A percentile compares a stretch with the other conserved stretches of the same genome.
Evolutionary conservation across 192 early-diverging fungal species (phyloP).

Genomic region (Backusella australiensis): DNA sequence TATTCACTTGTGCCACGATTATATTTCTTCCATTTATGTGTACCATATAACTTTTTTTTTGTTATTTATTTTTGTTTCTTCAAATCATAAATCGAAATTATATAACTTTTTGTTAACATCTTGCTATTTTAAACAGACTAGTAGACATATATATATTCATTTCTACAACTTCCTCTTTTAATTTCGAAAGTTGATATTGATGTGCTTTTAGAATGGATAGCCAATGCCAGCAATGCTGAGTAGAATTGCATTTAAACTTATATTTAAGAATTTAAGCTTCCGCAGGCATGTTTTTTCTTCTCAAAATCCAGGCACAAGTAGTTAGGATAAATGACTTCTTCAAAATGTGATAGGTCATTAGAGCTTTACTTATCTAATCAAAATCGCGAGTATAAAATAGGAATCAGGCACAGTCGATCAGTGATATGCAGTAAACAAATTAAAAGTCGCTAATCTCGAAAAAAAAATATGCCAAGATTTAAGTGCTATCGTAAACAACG

Average conservation of each 20-base stretch:
- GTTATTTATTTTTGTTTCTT: not conserved
- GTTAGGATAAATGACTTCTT: not conserved
- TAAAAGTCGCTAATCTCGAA: not conserved
- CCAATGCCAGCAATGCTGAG: not conserved
- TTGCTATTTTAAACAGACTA: not conserved
- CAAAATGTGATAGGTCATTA: not conserved
- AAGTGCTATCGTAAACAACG: not conserved
- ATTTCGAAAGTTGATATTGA: not conserved
- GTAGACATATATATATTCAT: not conserved
- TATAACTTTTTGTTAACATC: not conserved
- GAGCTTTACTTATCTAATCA: not conserved
- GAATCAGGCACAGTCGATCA: not conserved
- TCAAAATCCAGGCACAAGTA: not conserved
- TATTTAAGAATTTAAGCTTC: not conserved
- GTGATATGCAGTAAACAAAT: not conserved
- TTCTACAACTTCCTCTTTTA: not conserved
- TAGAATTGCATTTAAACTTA: not conserved
- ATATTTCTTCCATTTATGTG: not conserved
- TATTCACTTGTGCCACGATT: not conserved
- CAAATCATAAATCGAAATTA: not conserved
- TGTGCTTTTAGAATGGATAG: not conserved
- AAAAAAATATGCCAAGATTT: not conserved
- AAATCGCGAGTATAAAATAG: not conserved
- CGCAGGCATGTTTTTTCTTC: not conserved
- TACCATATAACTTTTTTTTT: not conserved